Conservation (phyloP, 1,284 basidiomycete genomes). For the Mycena sp. region DNA sequence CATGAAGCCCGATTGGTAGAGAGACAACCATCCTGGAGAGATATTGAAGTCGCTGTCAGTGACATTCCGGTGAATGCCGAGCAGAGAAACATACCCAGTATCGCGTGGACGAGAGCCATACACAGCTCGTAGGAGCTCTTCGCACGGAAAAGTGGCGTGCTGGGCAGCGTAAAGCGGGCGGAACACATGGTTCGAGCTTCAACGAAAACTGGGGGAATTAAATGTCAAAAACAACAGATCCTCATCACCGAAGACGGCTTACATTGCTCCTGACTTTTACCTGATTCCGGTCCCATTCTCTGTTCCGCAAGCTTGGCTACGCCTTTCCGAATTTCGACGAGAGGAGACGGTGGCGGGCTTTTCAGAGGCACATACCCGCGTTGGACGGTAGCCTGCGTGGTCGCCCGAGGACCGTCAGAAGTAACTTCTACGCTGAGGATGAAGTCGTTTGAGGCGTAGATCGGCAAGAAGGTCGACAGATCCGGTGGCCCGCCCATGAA, state of each 20-base stretch:
- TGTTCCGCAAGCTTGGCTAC: no score
- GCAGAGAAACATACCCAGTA: conserved; percentile 7
- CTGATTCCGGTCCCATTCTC: no score
- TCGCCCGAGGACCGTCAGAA: not conserved
- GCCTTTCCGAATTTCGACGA: not conserved
- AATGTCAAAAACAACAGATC: no score
- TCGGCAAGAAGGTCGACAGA: no score
- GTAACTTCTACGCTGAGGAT: not conserved
- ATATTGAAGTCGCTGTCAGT: not conserved
- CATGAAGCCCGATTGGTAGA: conserved; percentile 4
- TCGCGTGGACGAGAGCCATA: conserved; percentile 1
- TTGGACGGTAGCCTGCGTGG: not conserved
- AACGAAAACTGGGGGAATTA: not conserved
- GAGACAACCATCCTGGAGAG: conserved; percentile 2
- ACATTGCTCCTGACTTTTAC: no score
- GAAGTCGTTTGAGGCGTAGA: not conserved
- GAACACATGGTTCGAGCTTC: no score
- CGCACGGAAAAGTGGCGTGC: not conserved
- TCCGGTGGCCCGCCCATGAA: no score
- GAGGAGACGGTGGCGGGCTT: not conserved
- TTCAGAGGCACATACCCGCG: not conserved
- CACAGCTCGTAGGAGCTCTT: conserved; percentile 7
- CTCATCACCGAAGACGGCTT: no score
- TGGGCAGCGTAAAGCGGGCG: no score
- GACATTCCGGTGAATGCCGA: no score